Base-by-base conservation (phyloP, 1,284 basidiomycete genomes). In the Clitocybe nebularis region DNA sequence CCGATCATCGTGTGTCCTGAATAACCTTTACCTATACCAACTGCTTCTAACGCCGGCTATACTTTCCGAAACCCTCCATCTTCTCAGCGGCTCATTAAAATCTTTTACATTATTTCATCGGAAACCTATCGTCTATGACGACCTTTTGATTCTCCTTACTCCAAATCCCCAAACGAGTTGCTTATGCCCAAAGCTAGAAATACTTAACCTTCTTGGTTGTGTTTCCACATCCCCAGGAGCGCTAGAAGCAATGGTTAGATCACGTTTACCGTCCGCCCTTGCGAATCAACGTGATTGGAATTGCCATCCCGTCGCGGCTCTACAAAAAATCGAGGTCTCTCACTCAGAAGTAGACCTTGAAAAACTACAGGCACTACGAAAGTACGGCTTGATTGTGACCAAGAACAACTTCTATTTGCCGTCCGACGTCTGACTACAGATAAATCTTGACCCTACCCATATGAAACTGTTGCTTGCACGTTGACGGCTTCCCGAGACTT, bases 111-210 rank as follows among this genome's bases (percentile, higher is more conserved):
- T 34, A 10, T 9, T 13, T 13, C 13, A 30, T 16, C 25, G 29
- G 13, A 24, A 11, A 11, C 23, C 24, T 9, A 8, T 21, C 25
- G 14, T 46, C 39, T 24, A 16, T 14, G 22, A 30, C 21, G 40
- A 43, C 10, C 5, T 46, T n/a, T 23, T 45, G 28, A 26, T 29
- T 10, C 7, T 16, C 4, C 26, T 42, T 10, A 38, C 39, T 7
- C 22, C 34, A 23, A 29, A 16, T 22, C 0, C 22, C 11, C 7
- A 3, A n/a, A 32, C n/a, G 11, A 14, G 23, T 13, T 44, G 36
- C 11, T n/a, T 37, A 13, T 44, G 42, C 13, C 42, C 42, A 4
- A 44, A 43, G 10, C 26, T 43, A 36, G 42, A 43, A 16, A 30
- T 26, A 20, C 11, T 43, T 5, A 22, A 33, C 26, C 42, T 43